These are phyloP conservation scores for Aspergillus clavatus DNA, from an alignment of 2,329 filamentous ascomycete genomes.

Conservation along the genomic window DNA sequence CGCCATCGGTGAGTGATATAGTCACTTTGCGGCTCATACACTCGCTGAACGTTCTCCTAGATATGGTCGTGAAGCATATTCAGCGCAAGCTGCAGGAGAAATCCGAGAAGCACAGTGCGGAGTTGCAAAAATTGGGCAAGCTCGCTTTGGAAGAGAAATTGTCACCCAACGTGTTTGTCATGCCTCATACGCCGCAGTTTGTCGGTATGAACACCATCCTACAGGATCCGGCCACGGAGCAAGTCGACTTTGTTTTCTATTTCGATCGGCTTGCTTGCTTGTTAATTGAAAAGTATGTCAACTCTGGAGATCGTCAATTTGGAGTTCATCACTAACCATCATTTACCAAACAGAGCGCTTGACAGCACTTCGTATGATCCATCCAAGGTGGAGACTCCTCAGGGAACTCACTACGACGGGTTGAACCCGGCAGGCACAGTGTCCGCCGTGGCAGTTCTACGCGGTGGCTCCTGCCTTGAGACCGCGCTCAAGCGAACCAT, in stretches of 20 bases:
- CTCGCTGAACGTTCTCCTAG: slow-evolving; percentile 38
- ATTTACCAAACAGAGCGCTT: slow-evolving; percentile 56
- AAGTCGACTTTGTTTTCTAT: slow-evolving; percentile 96
- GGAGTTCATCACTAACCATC: slow-evolving; percentile 1
- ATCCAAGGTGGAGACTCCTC: slow-evolving; percentile 64
- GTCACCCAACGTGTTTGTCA: slow-evolving; percentile 66
- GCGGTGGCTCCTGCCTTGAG: slow-evolving; percentile 84
- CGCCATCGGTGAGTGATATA: slow-evolving; percentile 56
- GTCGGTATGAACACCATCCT: slow-evolving; percentile 87
- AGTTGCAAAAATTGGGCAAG: slow-evolving; percentile 69
- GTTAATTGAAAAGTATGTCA: slow-evolving; percentile 63
- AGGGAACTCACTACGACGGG: slow-evolving; percentile 65
- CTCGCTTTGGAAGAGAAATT: slow-evolving; percentile 67
- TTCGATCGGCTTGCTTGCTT: slow-evolving; percentile 86
- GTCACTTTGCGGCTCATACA: not conserved
- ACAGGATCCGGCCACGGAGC: slow-evolving; percentile 68
- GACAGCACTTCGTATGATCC: slow-evolving; percentile 69
- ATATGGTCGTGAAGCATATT: slow-evolving; percentile 92
- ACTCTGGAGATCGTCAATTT: not conserved
- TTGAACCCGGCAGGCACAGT: slow-evolving; percentile 66
- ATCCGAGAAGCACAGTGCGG: slow-evolving; percentile 74
- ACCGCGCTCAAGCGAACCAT: slow-evolving; percentile 83
- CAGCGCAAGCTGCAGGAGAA: slow-evolving; percentile 82
- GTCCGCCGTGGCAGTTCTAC: slow-evolving; percentile 81
- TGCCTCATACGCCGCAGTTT: slow-evolving; percentile 75